Evolutionary conservation across 176 grass and related monocot species (phyloP).

Genomic region (Leersia perrieri): DNA sequence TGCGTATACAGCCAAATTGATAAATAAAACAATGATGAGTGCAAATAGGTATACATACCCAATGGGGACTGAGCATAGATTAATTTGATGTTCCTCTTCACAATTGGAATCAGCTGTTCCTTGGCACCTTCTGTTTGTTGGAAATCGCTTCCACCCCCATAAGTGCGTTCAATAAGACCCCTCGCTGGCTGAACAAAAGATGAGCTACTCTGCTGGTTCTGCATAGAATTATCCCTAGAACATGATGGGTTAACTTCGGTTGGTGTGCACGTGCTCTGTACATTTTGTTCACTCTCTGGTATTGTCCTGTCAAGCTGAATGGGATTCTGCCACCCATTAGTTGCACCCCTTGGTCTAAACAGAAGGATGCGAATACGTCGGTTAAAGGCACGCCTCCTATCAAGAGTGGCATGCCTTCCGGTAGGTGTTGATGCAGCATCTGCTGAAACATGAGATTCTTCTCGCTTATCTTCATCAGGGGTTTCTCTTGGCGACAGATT

Average conservation of each 20-base stretch:
- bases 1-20: constrained; percentile 3
- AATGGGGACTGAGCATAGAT: constrained; percentile 43
- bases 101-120: constrained; percentile 54
- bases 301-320: background rate
- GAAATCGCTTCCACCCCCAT: constrained; percentile 40
- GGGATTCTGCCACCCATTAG: background rate
- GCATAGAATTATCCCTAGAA: constrained; percentile 7
- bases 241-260: constrained; percentile 13
- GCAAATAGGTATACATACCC: constrained; percentile 42
- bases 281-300: constrained; percentile 17
- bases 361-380: constrained; percentile 62
- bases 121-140: constrained; percentile 48
- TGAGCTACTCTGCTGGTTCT: constrained; percentile 23
- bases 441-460: constrained; percentile 31
- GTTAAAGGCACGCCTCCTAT: constrained; percentile 57
- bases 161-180: constrained; percentile 26
- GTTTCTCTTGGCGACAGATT: constrained; percentile 62
- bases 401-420: constrained; percentile 60
- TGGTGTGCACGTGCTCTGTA: background rate
- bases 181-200: constrained; percentile 27
- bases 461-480: constrained; percentile 46
- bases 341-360: constrained; percentile 40
- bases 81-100: constrained; percentile 55
- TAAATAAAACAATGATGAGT: background rate
- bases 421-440: constrained; percentile 47